Evolutionary conservation across 2,329 filamentous ascomycete species (phyloP).

Genomic region (Dothiorella sarmentorum): DNA sequence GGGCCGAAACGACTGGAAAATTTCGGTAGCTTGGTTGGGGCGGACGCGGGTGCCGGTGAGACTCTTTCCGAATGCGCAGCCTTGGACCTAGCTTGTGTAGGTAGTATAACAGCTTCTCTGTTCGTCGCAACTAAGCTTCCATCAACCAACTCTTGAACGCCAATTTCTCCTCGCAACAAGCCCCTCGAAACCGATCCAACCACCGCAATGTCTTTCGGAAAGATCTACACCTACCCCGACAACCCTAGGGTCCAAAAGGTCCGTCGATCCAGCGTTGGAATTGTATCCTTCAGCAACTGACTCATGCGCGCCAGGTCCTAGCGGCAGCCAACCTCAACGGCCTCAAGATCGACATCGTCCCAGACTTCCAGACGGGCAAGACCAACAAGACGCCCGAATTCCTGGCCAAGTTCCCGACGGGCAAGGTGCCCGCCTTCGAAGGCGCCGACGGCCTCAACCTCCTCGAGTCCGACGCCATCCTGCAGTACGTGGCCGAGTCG

Average conservation of each 20-base stretch:
- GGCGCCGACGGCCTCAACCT: constrained; percentile 47
- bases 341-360: constrained; percentile 29
- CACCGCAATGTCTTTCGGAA: constrained; percentile 23
- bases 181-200: not conserved
- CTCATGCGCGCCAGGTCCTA: constrained; percentile 12
- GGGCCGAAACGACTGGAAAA: constrained; percentile 4
- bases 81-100: no score
- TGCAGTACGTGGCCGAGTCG: constrained; percentile 45
- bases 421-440: constrained; percentile 52
- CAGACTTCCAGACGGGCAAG: constrained; percentile 42
- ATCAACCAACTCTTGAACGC: no score
- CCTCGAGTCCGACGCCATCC: constrained; percentile 48
- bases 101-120: no score
- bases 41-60: not conserved
- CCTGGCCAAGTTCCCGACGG: constrained; percentile 50
- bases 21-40: no score
- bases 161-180: not conserved
- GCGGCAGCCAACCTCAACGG: constrained; percentile 25
- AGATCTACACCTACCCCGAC: constrained; percentile 21
- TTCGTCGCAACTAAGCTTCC: no score
- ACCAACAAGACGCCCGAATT: constrained; percentile 47
- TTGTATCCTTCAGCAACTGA: not conserved
- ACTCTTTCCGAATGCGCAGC: not conserved
- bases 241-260: constrained; percentile 22
- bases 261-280: not conserved